phyloP scores from a whole-genome alignment of 1,284 basidiomycete genomes.

The Albatrellus sp. region DNA sequence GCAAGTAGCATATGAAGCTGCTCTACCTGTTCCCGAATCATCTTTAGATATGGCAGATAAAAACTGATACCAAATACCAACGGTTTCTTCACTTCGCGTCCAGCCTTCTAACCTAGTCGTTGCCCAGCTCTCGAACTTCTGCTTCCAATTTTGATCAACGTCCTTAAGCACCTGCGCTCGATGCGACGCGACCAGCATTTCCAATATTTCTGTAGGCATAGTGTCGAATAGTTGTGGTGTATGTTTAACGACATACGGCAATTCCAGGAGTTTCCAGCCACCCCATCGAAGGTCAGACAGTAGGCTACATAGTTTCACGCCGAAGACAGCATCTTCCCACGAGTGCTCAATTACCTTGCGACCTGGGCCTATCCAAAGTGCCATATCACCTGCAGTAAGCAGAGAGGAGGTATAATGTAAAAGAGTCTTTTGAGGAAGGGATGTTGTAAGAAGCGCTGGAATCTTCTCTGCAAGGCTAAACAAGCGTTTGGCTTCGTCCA shows the following conservation, averaged over 20 bases:
- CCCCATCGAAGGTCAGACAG: constrained; percentile 57
- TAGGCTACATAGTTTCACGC: constrained; percentile 39
- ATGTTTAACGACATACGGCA: constrained; percentile 41
- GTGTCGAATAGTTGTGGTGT: constrained; percentile 31
- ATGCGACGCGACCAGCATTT: constrained; percentile 37
- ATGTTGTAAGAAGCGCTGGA: constrained; percentile 26
- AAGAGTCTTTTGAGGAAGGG: constrained; percentile 26
- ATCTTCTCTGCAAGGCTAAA: constrained; percentile 32
- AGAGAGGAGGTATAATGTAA: constrained; percentile 38
- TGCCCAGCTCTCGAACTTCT: constrained; percentile 35
- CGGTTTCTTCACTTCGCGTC: constrained; percentile 22
- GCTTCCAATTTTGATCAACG: constrained; percentile 45
- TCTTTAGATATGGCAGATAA: neutral
- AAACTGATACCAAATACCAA: constrained; percentile 10
- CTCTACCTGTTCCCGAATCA: constrained; percentile 19
- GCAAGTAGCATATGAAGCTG: constrained; percentile 39
- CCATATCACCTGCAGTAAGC: constrained; percentile 49
- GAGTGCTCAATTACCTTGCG: constrained; percentile 42
- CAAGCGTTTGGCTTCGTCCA: constrained; percentile 33
- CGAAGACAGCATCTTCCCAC: constrained; percentile 30
- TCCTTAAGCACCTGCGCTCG: constrained; percentile 35
- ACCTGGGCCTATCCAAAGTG: constrained; percentile 49
- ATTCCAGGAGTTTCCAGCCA: constrained; percentile 57
- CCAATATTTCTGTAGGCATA: constrained; percentile 28
- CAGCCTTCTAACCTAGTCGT: constrained; percentile 21